Conservation (phyloP, 805 yeast genomes). For the Nakazawaea holstii region DNA sequence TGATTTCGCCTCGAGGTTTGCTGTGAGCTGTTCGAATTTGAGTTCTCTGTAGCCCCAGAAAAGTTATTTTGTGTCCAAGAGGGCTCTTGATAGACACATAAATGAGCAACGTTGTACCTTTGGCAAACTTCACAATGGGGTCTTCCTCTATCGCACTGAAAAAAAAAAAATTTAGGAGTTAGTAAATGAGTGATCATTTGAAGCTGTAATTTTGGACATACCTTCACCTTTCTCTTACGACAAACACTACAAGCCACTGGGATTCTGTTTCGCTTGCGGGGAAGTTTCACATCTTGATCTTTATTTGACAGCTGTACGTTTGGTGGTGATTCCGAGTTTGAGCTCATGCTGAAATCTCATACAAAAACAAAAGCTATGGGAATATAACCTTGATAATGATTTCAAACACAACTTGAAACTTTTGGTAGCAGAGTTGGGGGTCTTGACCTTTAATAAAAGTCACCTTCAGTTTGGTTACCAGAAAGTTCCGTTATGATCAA, state of each 20-base stretch:
- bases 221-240: conserved; percentile 40
- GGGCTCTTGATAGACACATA: conserved; percentile 26
- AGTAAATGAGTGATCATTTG: not conserved
- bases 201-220: conserved; percentile 21
- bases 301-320: not conserved
- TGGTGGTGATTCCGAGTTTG: not conserved
- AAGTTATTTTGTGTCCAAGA: conserved; percentile 15
- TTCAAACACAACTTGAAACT: too few relatives aligned
- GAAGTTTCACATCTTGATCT: not conserved
- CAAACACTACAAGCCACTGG: conserved; percentile 43
- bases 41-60: too few relatives aligned
- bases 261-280: conserved; percentile 32
- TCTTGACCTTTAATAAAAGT: too few relatives aligned
- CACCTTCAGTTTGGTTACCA: too few relatives aligned
- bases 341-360: not conserved
- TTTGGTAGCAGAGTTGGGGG: too few relatives aligned
- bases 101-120: conserved; percentile 21
- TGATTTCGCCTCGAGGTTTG: too few relatives aligned
- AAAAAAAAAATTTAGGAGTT: not conserved
- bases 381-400: too few relatives aligned
- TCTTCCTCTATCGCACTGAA: conserved; percentile 28
- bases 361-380: too few relatives aligned
- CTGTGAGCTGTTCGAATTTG: not conserved
- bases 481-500: not conserved
- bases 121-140: conserved; percentile 29